Conservation (phyloP, 805 yeast genomes). For the Vanderwaltozyma polyspora region DNA sequence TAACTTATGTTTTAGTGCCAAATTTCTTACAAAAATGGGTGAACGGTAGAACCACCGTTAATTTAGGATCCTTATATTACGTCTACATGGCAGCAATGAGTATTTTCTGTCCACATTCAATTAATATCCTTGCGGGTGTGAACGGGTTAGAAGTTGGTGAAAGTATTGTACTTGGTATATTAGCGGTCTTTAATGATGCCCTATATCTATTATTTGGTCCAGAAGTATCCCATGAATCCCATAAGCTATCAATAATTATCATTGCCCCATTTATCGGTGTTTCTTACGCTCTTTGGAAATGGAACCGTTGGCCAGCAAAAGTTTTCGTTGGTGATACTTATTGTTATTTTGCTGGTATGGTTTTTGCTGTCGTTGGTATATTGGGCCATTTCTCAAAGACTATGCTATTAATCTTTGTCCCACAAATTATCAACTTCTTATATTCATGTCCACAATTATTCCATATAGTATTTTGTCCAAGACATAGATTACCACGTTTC, state of each 20-base stretch:
- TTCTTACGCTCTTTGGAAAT: slow-evolving; percentile 59
- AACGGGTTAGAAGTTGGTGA: slow-evolving; percentile 97
- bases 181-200: slow-evolving; percentile 66
- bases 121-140: slow-evolving; percentile 90
- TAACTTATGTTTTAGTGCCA: slow-evolving; percentile 80
- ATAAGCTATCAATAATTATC: slow-evolving; percentile 67
- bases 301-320: slow-evolving; percentile 82
- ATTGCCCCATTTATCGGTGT: slow-evolving; percentile 83
- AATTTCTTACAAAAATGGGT: slow-evolving; percentile 40
- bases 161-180: slow-evolving; percentile 61
- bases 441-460: slow-evolving; percentile 91
- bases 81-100: slow-evolving; percentile 83
- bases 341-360: slow-evolving; percentile 98
- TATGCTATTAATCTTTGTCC: slow-evolving; percentile 69
- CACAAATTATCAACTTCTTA: slow-evolving; percentile 82
- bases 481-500: slow-evolving; percentile 84
- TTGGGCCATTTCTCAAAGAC: slow-evolving; percentile 95
- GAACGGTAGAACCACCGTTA: slow-evolving; percentile 34
- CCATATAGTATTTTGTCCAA: slow-evolving; percentile 81
- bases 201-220: slow-evolving; percentile 48
- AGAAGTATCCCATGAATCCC: slow-evolving; percentile 64
- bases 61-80: slow-evolving; percentile 73
- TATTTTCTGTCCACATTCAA: slow-evolving; percentile 91
- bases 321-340: slow-evolving; percentile 98
- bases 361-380: slow-evolving; percentile 92